Conservation (phyloP, 352 stramenopile genomes). For the Pythium volutum region DNA sequence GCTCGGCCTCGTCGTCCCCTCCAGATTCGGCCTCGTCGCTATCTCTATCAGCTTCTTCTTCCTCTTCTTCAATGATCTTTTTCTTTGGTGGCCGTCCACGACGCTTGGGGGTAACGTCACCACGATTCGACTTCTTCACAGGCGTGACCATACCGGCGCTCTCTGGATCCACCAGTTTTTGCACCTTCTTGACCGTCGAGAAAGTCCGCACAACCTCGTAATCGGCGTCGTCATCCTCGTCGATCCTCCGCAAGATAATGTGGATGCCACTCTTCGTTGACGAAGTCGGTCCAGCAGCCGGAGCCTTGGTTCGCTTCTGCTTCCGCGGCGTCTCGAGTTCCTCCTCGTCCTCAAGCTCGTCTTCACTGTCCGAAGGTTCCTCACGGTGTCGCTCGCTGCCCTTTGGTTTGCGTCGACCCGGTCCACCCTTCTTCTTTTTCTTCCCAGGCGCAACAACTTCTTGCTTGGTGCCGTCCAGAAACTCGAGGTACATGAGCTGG, state of each 20-base stretch:
- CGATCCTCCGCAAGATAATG: conserved; percentile 22
- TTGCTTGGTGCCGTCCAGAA: conserved; percentile 73
- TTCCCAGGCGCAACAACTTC: conserved; percentile 22
- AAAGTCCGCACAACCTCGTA: conserved; percentile 28
- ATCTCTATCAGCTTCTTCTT: conserved; percentile 24
- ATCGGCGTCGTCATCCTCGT: conserved; percentile 12
- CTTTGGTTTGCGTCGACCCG: conserved; percentile 42
- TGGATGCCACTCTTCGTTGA: conserved; percentile 28
- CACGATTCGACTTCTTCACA: conserved; percentile 10
- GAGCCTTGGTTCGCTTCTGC: conserved; percentile 20
- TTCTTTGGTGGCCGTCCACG: conserved; percentile 21
- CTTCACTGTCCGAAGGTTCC: conserved; percentile 18
- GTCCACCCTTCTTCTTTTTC: conserved; percentile 27
- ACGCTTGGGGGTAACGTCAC: conserved; percentile 7
- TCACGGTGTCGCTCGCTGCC: conserved; percentile 14
- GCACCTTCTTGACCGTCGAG: conserved; percentile 27
- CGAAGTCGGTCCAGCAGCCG: neutral
- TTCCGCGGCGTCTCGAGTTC: conserved; percentile 27
- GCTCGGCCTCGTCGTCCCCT: conserved; percentile 25
- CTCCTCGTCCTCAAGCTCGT: conserved; percentile 28
- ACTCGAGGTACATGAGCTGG: conserved; percentile 85
- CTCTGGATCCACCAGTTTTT: conserved; percentile 16
- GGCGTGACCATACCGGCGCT: neutral
- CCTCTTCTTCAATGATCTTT: conserved; percentile 21
- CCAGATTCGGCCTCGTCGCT: conserved; percentile 20